phyloP scores from a whole-genome alignment of 2,329 filamentous ascomycete species.

The Akanthomyces muscarius region DNA sequence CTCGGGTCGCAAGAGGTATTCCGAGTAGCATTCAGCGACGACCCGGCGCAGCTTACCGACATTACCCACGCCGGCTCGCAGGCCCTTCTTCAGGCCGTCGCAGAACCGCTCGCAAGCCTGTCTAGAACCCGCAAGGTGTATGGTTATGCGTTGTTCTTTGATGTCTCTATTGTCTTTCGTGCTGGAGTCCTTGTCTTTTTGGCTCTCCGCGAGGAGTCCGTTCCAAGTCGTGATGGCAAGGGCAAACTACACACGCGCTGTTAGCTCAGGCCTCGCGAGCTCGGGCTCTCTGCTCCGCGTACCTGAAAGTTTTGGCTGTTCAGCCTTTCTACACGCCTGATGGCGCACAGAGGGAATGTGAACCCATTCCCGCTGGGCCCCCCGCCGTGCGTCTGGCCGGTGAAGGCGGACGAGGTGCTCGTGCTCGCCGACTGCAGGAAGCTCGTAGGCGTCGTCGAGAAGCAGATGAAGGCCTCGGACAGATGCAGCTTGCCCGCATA shows the following conservation, averaged over 20 bases:
- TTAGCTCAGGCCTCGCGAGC: background rate
- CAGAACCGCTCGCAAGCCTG: slow-evolving; percentile 93
- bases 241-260: slow-evolving; percentile 59
- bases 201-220: slow-evolving; percentile 54
- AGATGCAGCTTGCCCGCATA: slow-evolving; percentile 92
- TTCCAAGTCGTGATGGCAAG: slow-evolving; percentile 96
- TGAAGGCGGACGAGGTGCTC: slow-evolving; percentile 77
- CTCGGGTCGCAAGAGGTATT: slow-evolving; percentile 67
- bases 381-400: slow-evolving; percentile 86
- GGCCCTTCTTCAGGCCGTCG: slow-evolving; percentile 85
- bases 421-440: slow-evolving; percentile 78
- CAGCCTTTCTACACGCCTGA: slow-evolving; percentile 85
- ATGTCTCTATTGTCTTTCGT: slow-evolving; percentile 41
- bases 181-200: slow-evolving; percentile 44
- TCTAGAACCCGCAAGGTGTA: slow-evolving; percentile 85
- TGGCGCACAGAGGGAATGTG: slow-evolving; percentile 85
- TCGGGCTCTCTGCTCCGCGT: slow-evolving; percentile 17
- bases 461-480: slow-evolving; percentile 92
- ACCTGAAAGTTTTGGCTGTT: slow-evolving; percentile 85
- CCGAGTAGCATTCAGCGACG: slow-evolving; percentile 83
- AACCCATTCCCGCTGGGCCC: slow-evolving; percentile 95
- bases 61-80: slow-evolving; percentile 82
- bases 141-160: slow-evolving; percentile 78
- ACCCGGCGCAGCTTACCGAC: slow-evolving; percentile 81
- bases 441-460: slow-evolving; percentile 88